Evolutionary conservation across 768 basidiomycete genomes (phyloP), one percentile per base, ranked within the genome.

Genomic region (Amanita subjunquillea): DNA sequence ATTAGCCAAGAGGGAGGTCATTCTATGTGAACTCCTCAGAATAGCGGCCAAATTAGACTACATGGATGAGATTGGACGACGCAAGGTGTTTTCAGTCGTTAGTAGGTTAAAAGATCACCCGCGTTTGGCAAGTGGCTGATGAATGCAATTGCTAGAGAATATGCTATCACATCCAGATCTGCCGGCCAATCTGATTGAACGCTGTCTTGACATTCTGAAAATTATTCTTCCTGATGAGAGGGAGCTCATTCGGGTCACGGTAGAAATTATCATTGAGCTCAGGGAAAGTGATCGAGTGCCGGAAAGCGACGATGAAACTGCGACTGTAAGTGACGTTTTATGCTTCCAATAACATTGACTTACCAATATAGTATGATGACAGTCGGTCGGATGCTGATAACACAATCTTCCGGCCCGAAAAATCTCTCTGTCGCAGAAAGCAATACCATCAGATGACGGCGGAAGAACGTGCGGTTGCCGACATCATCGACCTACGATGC

Each of bases 51-150:
- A 85, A 57, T 70, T 92, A 39, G 95, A 98, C 65, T 97, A 94
- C 58, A 82, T 83, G 23, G 95, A 99, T 65, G 94, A 97, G 65
- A 92, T 95, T 61, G 95, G 95, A 7, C 69, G 95, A 51, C 71
- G 95, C 52, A 92, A 91, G 67, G 87, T 93, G 70, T 93, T 92
- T 62, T 77, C 82, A 41, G 83, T 97, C 27, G 83, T 93, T 58
- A 83, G 92, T 86, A 62, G 67, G 87, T 83, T 8, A n/a, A 29
- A 30, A 34, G 40, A 48, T 47, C 37, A 48, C 17, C 37, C 25
- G 39, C 10, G 29, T 23, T 2, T 29, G 53, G 34, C 15, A 17
- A 32, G 20, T 47, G 34, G 38, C 22, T 41, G 23, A 38, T 20
- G 8, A 46, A 38, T 50, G 38, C 54, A 50, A 34, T 39, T 54